These are phyloP conservation scores for Diplotaxis tenuifolia DNA, from an alignment of 345 rosid genomes.

Conservation along the genomic window DNA sequence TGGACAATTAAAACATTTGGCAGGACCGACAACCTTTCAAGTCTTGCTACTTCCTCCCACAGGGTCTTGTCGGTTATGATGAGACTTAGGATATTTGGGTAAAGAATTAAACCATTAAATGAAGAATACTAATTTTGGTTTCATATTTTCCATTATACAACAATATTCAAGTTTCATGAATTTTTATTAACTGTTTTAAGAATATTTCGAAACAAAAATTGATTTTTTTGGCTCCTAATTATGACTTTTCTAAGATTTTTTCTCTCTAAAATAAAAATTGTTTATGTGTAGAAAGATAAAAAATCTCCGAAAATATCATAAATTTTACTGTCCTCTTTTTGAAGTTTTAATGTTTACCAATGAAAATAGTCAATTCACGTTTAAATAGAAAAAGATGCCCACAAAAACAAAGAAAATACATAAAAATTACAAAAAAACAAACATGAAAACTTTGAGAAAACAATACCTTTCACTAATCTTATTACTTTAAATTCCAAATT, in stretches of 20 bases:
- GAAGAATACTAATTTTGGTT: not conserved
- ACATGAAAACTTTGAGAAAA: conserved; percentile 1
- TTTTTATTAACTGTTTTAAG: not conserved
- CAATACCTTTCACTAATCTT: conserved; percentile 12
- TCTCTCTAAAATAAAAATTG: not conserved
- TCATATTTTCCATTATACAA: not conserved
- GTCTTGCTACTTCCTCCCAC: conserved; percentile 11
- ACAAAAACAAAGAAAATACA: not conserved
- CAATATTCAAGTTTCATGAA: not conserved
- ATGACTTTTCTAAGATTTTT: not conserved
- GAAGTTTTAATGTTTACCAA: too few relatives aligned
- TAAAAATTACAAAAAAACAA: not conserved
- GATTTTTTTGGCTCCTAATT: not conserved
- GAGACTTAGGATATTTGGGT: conserved; percentile 14
- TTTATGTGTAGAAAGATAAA: not conserved
- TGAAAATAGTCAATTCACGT: not conserved
- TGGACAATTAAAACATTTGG: not conserved
- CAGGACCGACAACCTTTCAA: conserved; percentile 16
- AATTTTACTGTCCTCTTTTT: not conserved
- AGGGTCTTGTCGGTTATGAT: conserved; percentile 9
- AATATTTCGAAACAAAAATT: not conserved
- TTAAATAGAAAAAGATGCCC: not conserved
- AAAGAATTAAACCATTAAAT: not conserved
- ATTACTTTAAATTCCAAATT: not conserved
- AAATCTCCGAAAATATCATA: not conserved